Conservation (phyloP, 495 filamentous ascomycete species). For the Penicillium antarcticum region DNA sequence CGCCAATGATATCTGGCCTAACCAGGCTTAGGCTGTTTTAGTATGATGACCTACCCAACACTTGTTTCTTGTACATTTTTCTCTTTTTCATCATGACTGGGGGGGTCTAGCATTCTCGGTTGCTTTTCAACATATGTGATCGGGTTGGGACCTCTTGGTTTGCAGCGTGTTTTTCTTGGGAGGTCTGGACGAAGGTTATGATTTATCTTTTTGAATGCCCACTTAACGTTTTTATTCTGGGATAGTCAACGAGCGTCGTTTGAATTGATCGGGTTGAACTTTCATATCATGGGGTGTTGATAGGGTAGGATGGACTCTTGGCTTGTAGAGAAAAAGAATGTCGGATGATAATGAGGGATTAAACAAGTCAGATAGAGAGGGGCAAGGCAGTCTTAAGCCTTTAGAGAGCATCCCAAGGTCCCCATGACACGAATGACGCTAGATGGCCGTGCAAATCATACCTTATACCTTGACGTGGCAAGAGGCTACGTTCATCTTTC, state of each 20-base stretch:
- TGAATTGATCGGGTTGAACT: neutral
- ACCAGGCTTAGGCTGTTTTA: conserved; percentile 41
- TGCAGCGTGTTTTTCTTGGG: conserved; percentile 10
- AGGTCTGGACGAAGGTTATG: conserved; percentile 13
- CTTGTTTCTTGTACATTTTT: neutral
- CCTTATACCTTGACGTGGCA: too few relatives aligned
- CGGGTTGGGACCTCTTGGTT: conserved; percentile 9
- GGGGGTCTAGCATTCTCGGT: conserved; percentile 2
- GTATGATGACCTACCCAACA: neutral
- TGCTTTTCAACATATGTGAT: conserved; percentile 20
- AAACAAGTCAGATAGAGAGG: too few relatives aligned
- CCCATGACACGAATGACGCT: too few relatives aligned
- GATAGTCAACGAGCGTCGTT: conserved; percentile 11
- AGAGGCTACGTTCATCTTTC: too few relatives aligned
- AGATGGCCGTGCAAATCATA: too few relatives aligned
- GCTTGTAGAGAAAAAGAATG: too few relatives aligned
- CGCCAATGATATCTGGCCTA: conserved; percentile 70
- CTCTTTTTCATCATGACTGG: conserved; percentile 11
- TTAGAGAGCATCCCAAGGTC: too few relatives aligned
- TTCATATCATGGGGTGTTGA: neutral
- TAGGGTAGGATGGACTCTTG: too few relatives aligned
- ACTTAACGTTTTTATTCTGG: conserved; percentile 18
- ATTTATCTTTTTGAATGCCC: conserved; percentile 12
- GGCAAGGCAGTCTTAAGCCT: too few relatives aligned
- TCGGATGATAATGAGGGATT: too few relatives aligned